A percentile compares a stretch with the other conserved stretches of the same genome.
Conservation (phyloP, 345 rosid genomes). For the Turritis glabra region DNA sequence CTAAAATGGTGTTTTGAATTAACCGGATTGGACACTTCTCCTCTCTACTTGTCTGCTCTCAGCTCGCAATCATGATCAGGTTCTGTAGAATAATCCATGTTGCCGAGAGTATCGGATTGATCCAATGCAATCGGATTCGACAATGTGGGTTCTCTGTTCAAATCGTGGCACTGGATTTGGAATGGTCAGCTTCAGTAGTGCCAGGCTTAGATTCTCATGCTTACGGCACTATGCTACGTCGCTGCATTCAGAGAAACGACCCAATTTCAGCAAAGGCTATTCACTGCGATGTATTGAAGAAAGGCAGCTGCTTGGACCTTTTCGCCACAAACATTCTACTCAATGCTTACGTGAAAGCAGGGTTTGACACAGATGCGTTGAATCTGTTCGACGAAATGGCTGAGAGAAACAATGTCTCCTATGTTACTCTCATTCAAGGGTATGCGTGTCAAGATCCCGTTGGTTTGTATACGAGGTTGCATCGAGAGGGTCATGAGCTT, state of each 20-base stretch:
- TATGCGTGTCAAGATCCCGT: conserved; percentile 45
- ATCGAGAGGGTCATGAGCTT: conserved; percentile 74
- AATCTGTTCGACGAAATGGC: conserved; percentile 77
- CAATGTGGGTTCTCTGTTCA: conserved; percentile 43
- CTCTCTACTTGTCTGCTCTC: neutral
- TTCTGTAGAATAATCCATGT: conserved; percentile 13
- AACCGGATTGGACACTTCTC: neutral
- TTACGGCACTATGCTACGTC: conserved; percentile 57
- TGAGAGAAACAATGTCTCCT: conserved; percentile 59
- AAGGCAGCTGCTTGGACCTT: conserved; percentile 73
- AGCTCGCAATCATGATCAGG: conserved; percentile 43
- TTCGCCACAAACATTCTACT: conserved; percentile 65
- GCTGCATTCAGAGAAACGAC: conserved; percentile 59
- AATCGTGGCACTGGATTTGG: conserved; percentile 28
- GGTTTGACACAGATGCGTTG: conserved; percentile 43
- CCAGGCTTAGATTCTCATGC: conserved; percentile 47
- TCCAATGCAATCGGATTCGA: conserved; percentile 13
- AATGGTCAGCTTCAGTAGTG: neutral
- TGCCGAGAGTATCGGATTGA: conserved; percentile 9
- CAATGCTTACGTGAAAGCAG: conserved; percentile 50
- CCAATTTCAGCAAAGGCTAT: conserved; percentile 42
- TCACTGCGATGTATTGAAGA: conserved; percentile 60
- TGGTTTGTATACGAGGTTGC: conserved; percentile 52
- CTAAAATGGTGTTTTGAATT: neutral
- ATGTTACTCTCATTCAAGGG: conserved; percentile 64